Conservation (phyloP, 177 flowering plant species). For the Vitis hybrid region DNA sequence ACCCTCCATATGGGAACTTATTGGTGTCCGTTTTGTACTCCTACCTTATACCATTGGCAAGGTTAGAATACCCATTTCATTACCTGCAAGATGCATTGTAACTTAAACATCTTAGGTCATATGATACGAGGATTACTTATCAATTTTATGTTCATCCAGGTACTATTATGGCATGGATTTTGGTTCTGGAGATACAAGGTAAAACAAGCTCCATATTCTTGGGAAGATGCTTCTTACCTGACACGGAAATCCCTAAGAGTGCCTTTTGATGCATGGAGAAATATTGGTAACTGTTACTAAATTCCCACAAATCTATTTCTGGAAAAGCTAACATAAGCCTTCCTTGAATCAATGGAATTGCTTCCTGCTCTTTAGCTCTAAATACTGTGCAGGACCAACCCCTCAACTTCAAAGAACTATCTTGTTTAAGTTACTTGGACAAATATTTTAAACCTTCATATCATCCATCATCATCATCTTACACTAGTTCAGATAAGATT, state of each 20-base stretch:
- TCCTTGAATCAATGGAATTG: neutral
- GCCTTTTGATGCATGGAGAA: constrained; percentile 68
- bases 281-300: constrained; percentile 45
- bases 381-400: neutral
- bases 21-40: constrained; percentile 70
- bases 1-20: constrained; percentile 83
- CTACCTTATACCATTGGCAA: constrained; percentile 85
- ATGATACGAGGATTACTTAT: constrained; percentile 12
- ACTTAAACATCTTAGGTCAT: constrained; percentile 1
- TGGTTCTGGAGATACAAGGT: constrained; percentile 94
- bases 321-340: too few relatives aligned
- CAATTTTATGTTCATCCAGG: constrained; percentile 40
- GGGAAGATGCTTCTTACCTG: constrained; percentile 94
- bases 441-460: neutral
- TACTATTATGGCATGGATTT: constrained; percentile 60
- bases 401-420: neutral
- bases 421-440: neutral
- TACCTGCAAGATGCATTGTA: neutral
- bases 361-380: neutral
- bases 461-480: neutral
- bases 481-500: neutral
- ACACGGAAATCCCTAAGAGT: constrained; percentile 64
- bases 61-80: constrained; percentile 41
- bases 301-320: neutral
- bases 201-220: constrained; percentile 68